These are phyloP conservation scores for Teratosphaeria gauchensis DNA, from an alignment of 2,329 filamentous ascomycete species.

Conservation along the genomic window DNA sequence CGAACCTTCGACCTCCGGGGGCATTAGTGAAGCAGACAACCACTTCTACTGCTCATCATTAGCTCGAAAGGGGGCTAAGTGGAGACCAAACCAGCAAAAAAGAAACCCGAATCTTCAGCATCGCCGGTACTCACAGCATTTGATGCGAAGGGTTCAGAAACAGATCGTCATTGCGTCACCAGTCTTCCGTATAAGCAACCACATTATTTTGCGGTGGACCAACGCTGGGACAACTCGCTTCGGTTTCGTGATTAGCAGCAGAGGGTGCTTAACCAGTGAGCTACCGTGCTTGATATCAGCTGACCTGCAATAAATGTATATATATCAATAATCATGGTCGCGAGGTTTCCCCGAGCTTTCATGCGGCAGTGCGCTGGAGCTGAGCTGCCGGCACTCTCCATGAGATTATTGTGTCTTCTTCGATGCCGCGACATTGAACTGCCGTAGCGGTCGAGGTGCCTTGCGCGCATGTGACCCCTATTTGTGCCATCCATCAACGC, in stretches of 20 bases:
- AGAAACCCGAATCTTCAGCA: not conserved
- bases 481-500: not conserved
- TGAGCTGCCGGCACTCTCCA: not conserved
- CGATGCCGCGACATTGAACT: not conserved
- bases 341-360: not conserved
- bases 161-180: not conserved
- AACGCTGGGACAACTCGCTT: not conserved
- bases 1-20: not conserved
- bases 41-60: not conserved
- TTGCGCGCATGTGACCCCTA: not conserved
- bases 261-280: not conserved
- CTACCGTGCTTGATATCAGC: not conserved
- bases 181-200: not conserved
- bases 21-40: not conserved
- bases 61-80: not conserved
- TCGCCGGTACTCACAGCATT: not conserved
- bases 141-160: not conserved
- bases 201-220: not conserved
- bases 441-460: not conserved
- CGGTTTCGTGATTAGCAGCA: not conserved
- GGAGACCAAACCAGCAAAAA: not conserved
- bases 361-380: not conserved
- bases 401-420: not conserved
- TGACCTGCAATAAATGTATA: not conserved
- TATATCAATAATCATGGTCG: not conserved